A percentile compares a stretch with the other conserved stretches of the same genome.
Conservation (phyloP, 495 filamentous ascomycete genomes). For the Lasiosphaeriaceae sp. region DNA sequence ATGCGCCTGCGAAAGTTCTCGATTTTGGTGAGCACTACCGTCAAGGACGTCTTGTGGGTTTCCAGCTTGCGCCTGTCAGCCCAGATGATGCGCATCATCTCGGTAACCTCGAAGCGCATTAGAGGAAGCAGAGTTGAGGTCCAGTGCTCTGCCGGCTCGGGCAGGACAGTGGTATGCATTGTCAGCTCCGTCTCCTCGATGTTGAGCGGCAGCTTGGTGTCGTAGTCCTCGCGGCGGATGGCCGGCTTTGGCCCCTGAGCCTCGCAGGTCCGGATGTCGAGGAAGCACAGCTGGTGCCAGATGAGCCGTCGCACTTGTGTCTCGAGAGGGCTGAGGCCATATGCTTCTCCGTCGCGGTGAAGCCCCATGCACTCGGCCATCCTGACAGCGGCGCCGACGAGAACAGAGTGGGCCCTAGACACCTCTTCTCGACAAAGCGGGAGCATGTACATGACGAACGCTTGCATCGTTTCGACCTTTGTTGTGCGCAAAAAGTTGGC, state of each 20-base stretch:
- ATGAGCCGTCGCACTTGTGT: conserved; percentile 69
- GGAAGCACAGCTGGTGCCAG: conserved; percentile 71
- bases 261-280: conserved; percentile 75
- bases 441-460: conserved; percentile 69
- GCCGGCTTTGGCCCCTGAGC: conserved; percentile 65
- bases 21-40: conserved; percentile 54
- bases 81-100: conserved; percentile 67
- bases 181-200: conserved; percentile 59
- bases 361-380: conserved; percentile 75
- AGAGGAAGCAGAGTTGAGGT: conserved; percentile 62
- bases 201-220: conserved; percentile 64
- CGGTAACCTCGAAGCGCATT: conserved; percentile 68
- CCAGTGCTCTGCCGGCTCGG: conserved; percentile 50
- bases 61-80: conserved; percentile 59
- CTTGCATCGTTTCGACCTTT: conserved; percentile 66
- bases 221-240: conserved; percentile 68
- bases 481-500: conserved; percentile 68
- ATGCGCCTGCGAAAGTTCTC: conserved; percentile 57
- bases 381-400: conserved; percentile 64
- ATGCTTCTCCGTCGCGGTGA: conserved; percentile 65
- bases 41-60: conserved; percentile 53
- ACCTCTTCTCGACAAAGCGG: conserved; percentile 66
- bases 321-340: conserved; percentile 61
- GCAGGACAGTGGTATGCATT: conserved; percentile 24
- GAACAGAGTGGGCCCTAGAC: conserved; percentile 65